Evolutionary conservation across 805 yeast species (phyloP), one percentile per base, ranked within the genome.

Genomic region (Metschnikowia aberdeeniae): DNA sequence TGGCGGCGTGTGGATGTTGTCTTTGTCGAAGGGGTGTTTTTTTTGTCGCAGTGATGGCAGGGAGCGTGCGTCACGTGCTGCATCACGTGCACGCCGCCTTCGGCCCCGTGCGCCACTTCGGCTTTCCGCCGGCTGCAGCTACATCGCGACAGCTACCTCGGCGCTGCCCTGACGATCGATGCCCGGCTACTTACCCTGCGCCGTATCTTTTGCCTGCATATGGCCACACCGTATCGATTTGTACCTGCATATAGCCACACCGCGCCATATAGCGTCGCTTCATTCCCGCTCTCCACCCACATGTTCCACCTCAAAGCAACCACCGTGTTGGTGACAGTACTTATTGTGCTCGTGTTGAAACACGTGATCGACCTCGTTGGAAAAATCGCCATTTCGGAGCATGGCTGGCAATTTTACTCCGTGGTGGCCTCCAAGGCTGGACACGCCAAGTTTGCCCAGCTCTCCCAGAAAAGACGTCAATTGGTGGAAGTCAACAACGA

Each of bases 401-500:
- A 46, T 5, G 55, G 61, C 8, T 78, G 82, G 81, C 36, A 41
- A 24, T 22, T 64, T 1, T 73, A 71, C 52, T 47, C 68, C 20
- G 45, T 50, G 30, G 46, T 65, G 5, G 66, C 72, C 5, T 54
- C 71, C n/a, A 56, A 47, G 30, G 47, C 61, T 6, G 73, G 73
- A 8, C 66, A 71, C 46, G 53, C 61, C 11, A 53, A 59, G 42
- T 58, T 68, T 33, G 51, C 39, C 4, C 49, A 53, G 28, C 54
- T 66, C 27, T 50, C 58, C 4, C 40, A 27, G 5, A 65, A 61
- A 42, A 69, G 74, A 43, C 53, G 58, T 7, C 77, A 84, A 50
- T 76, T 82, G 40, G 60, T 63, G 12, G 62, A 66, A 14, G 58
- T 80, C 19, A 71, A 77, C 53, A 70, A 67, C 11, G 79, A 82